phyloP scores from a whole-genome alignment of 768 basidiomycete species.

The Tulasnella sp. region DNA sequence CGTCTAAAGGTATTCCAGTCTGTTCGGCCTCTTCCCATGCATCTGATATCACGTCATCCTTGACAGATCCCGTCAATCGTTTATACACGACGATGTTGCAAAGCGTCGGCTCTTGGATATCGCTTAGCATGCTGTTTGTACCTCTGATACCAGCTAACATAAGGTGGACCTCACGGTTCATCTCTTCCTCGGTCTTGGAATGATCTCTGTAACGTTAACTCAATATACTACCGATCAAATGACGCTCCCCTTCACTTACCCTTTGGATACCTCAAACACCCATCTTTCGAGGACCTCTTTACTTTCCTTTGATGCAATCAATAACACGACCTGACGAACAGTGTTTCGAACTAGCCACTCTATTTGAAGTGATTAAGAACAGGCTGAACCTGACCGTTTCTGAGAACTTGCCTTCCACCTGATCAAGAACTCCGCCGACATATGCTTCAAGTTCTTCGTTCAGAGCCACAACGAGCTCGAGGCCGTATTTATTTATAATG shows the following conservation, averaged over 20 bases:
- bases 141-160: conserved; percentile 13
- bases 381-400: background rate
- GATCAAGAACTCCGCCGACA: conserved; percentile 7
- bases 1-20: conserved; percentile 7
- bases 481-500: conserved; percentile 12
- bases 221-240: background rate
- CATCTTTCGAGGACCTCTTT: conserved; percentile 13
- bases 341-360: conserved; percentile 9
- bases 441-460: conserved; percentile 14
- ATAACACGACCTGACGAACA: conserved; percentile 9
- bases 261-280: conserved; percentile 9
- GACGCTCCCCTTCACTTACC: no score
- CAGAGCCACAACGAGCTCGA: conserved; percentile 12
- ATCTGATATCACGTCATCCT: conserved; percentile 3
- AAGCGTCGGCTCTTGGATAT: conserved; percentile 13
- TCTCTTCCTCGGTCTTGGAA: conserved; percentile 5
- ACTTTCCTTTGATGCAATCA: conserved; percentile 12
- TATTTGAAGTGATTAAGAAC: background rate
- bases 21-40: conserved; percentile 9
- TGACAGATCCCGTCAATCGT: no score
- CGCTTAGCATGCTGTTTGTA: conserved; percentile 13
- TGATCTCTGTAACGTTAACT: background rate
- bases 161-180: conserved; percentile 6
- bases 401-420: conserved; percentile 10
- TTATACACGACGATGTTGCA: conserved; percentile 14